Conservation (phyloP, 257 asterid genomes). For the Capsicum chinense region DNA sequence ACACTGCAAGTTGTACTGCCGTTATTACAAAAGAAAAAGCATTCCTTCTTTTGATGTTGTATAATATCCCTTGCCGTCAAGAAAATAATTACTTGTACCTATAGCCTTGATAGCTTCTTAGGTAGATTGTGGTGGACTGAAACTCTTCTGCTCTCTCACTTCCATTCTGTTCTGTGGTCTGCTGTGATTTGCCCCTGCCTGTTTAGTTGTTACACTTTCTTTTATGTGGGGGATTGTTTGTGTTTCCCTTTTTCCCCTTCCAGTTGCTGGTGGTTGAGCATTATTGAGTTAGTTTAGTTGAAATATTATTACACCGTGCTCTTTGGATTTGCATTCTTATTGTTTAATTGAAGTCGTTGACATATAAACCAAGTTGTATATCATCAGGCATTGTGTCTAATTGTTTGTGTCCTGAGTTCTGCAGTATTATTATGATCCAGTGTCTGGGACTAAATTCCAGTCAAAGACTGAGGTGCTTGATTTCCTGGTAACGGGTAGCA, state of each 20-base stretch:
- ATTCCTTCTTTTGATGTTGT: no score
- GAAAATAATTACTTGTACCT: no score
- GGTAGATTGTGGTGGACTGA: no score
- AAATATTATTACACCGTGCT: no score
- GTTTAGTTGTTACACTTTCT: background rate
- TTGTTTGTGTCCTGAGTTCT: no score
- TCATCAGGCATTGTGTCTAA: background rate
- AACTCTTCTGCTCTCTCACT: background rate
- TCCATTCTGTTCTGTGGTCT: background rate
- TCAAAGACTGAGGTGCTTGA: no score
- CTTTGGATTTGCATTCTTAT: constrained; percentile 7
- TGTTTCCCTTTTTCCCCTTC: background rate
- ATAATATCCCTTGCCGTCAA: no score
- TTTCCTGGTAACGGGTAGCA: no score
- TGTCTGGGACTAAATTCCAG: no score
- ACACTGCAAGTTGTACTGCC: background rate
- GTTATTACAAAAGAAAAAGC: background rate
- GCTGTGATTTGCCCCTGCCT: background rate
- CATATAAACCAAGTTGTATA: background rate
- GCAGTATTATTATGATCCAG: no score
- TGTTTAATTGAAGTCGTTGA: background rate
- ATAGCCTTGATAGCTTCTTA: no score
- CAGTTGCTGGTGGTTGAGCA: background rate
- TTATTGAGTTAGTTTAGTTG: no score
- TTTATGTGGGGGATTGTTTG: background rate